A percentile compares a stretch with the other conserved stretches of the same genome.
phyloP scores from a whole-genome alignment of 306 rosid species.

The Herpetospermum pedunculosum region DNA sequence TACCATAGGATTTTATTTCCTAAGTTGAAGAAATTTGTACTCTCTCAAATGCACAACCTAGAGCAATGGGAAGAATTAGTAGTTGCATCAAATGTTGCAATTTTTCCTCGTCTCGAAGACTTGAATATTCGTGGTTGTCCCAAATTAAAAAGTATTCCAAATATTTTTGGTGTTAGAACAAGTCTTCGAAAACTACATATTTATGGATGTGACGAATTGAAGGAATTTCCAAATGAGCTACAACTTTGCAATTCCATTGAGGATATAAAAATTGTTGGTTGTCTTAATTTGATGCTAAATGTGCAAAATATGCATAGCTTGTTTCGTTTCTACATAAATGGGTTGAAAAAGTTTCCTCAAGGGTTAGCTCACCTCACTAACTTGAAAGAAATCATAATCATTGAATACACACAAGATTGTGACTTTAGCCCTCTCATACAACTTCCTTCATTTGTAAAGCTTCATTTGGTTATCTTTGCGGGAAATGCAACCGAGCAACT shows the following conservation, averaged over 20 bases:
- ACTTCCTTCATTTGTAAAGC: background rate
- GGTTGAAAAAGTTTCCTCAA: background rate
- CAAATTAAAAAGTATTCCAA: background rate
- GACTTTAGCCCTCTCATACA: background rate
- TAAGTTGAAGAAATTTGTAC: background rate
- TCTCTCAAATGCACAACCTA: background rate
- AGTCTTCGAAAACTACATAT: background rate
- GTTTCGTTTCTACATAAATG: background rate
- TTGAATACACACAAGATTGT: background rate
- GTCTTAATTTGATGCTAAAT: background rate
- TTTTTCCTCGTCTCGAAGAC: background rate
- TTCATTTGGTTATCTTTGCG: background rate
- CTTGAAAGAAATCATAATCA: background rate
- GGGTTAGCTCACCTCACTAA: background rate
- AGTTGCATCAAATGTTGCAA: background rate
- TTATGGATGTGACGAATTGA: background rate
- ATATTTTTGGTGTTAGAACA: background rate
- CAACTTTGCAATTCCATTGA: background rate
- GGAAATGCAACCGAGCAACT: background rate
- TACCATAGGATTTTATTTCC: background rate
- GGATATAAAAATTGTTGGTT: background rate
- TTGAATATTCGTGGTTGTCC: background rate
- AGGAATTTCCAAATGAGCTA: background rate
- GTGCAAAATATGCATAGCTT: background rate
- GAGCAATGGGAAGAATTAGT: background rate